phyloP scores from a whole-genome alignment of 257 asterid species.

The Ajuga chamaepitys region DNA sequence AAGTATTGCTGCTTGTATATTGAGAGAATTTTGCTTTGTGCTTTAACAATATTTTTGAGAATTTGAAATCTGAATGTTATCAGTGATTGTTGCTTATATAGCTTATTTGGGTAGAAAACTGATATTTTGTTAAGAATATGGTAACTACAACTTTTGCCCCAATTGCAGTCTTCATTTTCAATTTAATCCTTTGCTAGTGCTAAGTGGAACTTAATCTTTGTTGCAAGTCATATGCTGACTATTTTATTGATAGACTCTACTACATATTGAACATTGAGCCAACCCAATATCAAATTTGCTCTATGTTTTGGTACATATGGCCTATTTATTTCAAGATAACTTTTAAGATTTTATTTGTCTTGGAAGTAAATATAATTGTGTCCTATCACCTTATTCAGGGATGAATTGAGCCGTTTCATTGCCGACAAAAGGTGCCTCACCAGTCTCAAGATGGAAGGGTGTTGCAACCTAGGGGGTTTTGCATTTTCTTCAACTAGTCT shows the following conservation, averaged over 20 bases:
- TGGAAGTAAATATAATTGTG: neutral
- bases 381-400: constrained; percentile 42
- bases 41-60: neutral
- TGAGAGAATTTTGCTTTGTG: neutral
- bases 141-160: too few species aligned
- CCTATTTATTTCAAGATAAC: neutral
- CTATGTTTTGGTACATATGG: neutral
- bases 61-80: neutral
- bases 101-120: neutral
- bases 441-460: constrained; percentile 96
- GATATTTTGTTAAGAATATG: neutral
- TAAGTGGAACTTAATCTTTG: neutral
- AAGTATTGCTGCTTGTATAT: neutral
- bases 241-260: neutral
- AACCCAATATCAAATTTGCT: neutral
- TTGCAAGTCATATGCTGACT: neutral
- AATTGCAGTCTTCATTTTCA: neutral
- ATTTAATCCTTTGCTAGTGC: neutral
- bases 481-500: constrained; percentile 61
- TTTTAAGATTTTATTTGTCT: neutral
- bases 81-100: neutral
- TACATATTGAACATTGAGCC: neutral
- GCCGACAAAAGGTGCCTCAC: constrained; percentile 69
- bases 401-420: constrained; percentile 77
- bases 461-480: constrained; percentile 69